Evolutionary conservation across 805 yeast species (phyloP).

Genomic region (Saturnispora besseyi): DNA sequence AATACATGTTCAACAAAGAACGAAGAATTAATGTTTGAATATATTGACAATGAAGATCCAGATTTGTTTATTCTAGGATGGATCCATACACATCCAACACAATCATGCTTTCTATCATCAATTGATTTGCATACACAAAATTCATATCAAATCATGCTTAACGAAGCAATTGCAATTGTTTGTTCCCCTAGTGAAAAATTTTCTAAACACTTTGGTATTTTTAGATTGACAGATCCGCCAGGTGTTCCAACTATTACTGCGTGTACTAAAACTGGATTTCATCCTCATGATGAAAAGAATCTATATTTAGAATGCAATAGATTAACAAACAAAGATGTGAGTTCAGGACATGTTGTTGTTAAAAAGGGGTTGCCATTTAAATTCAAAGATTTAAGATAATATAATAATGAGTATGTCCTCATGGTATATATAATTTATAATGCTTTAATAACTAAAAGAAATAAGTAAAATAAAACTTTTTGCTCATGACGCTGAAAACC

Average conservation of each 20-base stretch:
- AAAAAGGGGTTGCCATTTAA: conserved; percentile 39
- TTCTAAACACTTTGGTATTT: conserved; percentile 43
- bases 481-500: not conserved
- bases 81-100: conserved; percentile 72
- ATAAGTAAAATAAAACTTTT: not conserved
- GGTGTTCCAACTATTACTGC: conserved; percentile 48
- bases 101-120: conserved; percentile 58
- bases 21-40: conserved; percentile 50
- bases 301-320: conserved; percentile 41
- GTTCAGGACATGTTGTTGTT: conserved; percentile 41
- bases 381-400: conserved; percentile 38
- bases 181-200: conserved; percentile 43
- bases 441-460: not conserved
- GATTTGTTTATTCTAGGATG: conserved; percentile 55
- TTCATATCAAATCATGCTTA: conserved; percentile 60
- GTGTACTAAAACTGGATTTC: conserved; percentile 46
- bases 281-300: conserved; percentile 47
- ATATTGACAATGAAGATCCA: conserved; percentile 41
- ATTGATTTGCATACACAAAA: conserved; percentile 62
- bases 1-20: conserved; percentile 55
- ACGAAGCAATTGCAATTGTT: conserved; percentile 61
- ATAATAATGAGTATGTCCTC: not conserved
- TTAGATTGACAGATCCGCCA: conserved; percentile 56
- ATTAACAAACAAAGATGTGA: conserved; percentile 20
- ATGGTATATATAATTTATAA: not conserved